A percentile compares a stretch with the other conserved stretches of the same genome.
These are phyloP conservation scores for Lactarius vividus DNA, from an alignment of 768 basidiomycete genomes.

Conservation along the genomic window DNA sequence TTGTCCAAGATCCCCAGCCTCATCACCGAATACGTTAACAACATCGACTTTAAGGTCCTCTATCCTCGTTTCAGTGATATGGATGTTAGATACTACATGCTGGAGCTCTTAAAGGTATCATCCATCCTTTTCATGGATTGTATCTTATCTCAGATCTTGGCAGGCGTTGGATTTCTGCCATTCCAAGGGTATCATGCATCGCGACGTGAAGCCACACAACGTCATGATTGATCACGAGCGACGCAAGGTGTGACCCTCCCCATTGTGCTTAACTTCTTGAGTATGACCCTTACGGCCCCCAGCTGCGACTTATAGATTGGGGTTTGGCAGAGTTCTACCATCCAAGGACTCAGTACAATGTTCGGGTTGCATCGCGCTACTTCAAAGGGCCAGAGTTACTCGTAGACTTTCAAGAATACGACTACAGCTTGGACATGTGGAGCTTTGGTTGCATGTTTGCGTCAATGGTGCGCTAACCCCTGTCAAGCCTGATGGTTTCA, in stretches of 20 bases:
- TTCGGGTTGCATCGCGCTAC: constrained; percentile 94
- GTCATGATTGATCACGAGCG: constrained; percentile 99
- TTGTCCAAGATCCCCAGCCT: constrained; percentile 96
- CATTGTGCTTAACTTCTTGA: neutral
- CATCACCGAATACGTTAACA: constrained; percentile 97
- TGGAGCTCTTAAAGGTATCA: constrained; percentile 86
- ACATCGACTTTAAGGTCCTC: constrained; percentile 94
- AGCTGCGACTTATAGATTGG: constrained; percentile 98
- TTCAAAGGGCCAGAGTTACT: constrained; percentile 97
- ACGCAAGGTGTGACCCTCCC: constrained; percentile 62
- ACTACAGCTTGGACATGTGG: constrained; percentile 99
- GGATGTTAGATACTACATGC: constrained; percentile 96
- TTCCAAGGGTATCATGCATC: constrained; percentile 98
- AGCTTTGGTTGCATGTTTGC: constrained; percentile 99
- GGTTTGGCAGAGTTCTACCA: constrained; percentile 99
- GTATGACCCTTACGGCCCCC: constrained; percentile 7
- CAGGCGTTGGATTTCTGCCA: constrained; percentile 97
- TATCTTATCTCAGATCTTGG: constrained; percentile 2
- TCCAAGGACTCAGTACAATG: constrained; percentile 96
- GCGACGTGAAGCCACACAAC: constrained; percentile 98
- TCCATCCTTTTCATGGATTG: neutral
- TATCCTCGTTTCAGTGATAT: constrained; percentile 95
- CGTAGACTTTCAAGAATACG: constrained; percentile 98
- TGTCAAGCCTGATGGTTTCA: constrained; percentile 5
- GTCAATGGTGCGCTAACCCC: constrained; percentile 67